These are phyloP conservation scores for Phymatotrichopsis omnivora DNA, from an alignment of 2,329 filamentous ascomycete genomes.

Conservation along the genomic window DNA sequence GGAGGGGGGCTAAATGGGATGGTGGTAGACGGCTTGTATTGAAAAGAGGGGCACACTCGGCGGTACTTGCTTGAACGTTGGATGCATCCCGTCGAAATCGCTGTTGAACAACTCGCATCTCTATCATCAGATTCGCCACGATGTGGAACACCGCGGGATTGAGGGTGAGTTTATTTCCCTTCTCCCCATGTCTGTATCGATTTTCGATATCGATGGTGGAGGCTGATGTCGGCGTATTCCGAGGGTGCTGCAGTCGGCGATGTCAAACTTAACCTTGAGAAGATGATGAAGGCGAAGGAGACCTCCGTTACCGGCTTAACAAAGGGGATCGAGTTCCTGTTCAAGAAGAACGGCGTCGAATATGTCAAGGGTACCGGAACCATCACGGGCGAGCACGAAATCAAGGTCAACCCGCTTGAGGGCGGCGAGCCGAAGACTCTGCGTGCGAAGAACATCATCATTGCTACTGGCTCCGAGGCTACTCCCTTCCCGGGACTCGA, in stretches of 20 bases:
- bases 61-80: constrained; percentile 96
- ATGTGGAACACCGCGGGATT: constrained; percentile 94
- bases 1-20: constrained; percentile 20
- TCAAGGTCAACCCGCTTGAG: constrained; percentile 82
- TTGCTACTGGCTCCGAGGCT: constrained; percentile 89
- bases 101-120: constrained; percentile 99
- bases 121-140: constrained; percentile 93
- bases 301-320: constrained; percentile 78
- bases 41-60: constrained; percentile 94
- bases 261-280: constrained; percentile 86
- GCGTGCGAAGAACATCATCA: constrained; percentile 91
- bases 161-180: constrained; percentile 42
- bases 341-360: constrained; percentile 99
- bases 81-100: constrained; percentile 98
- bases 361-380: constrained; percentile 90
- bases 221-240: too few species aligned
- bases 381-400: constrained; percentile 78
- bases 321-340: constrained; percentile 93
- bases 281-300: constrained; percentile 99
- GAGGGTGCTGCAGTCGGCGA: constrained; percentile 56
- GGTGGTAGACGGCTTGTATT: constrained; percentile 74
- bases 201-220: background rate
- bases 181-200: background rate
- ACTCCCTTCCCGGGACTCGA: constrained; percentile 93
- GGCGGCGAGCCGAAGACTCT: constrained; percentile 74